phyloP scores from a whole-genome alignment of 1,139 yeast genomes.

The Geotrichum aggregatum region DNA sequence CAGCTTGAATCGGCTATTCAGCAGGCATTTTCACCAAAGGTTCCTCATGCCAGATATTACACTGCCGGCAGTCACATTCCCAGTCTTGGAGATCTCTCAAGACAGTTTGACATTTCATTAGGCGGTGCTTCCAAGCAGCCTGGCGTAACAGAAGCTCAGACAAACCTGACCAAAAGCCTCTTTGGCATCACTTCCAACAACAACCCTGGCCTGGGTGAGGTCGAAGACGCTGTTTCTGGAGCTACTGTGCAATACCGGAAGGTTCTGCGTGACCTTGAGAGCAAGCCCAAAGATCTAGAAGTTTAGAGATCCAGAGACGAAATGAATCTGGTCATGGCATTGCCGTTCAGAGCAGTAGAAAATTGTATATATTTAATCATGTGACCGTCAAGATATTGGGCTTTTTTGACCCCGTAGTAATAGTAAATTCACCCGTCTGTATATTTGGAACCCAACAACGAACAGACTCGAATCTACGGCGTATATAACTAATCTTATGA shows the following conservation, averaged over 20 bases:
- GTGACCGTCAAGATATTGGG: too few species aligned
- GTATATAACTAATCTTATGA: slow-evolving; percentile 2
- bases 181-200: slow-evolving; percentile 38
- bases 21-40: slow-evolving; percentile 45
- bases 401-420: too few species aligned
- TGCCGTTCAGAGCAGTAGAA: too few species aligned
- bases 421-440: too few species aligned
- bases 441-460: too few species aligned
- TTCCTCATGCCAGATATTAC: slow-evolving; percentile 14
- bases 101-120: slow-evolving; percentile 7
- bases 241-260: slow-evolving; percentile 12
- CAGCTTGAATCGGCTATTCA: slow-evolving; percentile 56
- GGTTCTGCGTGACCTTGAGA: slow-evolving; percentile 9
- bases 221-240: slow-evolving; percentile 44
- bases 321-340: too few species aligned
- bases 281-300: slow-evolving; percentile 1
- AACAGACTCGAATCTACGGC: background rate
- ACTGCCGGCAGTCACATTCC: slow-evolving; percentile 11
- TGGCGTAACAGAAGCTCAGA: slow-evolving; percentile 8
- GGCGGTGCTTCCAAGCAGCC: slow-evolving; percentile 2
- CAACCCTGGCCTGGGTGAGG: slow-evolving; percentile 49
- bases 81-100: slow-evolving; percentile 6
- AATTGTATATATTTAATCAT: slow-evolving; percentile 6
- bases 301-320: too few species aligned
- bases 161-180: slow-evolving; percentile 25